Conservation (phyloP, 1,139 yeast genomes). For the Saccharomyces uvarum region DNA sequence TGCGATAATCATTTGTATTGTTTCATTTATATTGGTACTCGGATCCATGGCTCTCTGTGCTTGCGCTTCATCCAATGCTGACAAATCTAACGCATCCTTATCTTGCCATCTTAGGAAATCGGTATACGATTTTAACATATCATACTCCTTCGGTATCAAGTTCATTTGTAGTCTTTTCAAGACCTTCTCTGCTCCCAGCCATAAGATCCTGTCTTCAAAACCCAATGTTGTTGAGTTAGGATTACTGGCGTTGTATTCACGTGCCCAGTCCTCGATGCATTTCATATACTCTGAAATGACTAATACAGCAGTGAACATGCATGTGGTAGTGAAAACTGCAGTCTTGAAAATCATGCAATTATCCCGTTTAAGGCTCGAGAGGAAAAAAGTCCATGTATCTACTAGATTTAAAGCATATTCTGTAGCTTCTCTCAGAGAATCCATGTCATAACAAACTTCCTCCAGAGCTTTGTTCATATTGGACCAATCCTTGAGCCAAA, state of each 20-base stretch:
- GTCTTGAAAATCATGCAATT: slow-evolving; percentile 60
- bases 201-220: slow-evolving; percentile 33
- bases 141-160: slow-evolving; percentile 40
- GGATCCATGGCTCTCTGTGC: slow-evolving; percentile 40
- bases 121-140: slow-evolving; percentile 41
- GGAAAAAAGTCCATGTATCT: slow-evolving; percentile 62
- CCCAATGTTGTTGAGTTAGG: slow-evolving; percentile 23
- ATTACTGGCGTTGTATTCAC: slow-evolving; percentile 22
- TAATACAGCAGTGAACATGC: slow-evolving; percentile 54
- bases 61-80: slow-evolving; percentile 38
- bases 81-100: slow-evolving; percentile 47
- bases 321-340: slow-evolving; percentile 66
- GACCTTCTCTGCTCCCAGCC: slow-evolving; percentile 34
- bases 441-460: slow-evolving; percentile 36
- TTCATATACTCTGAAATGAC: slow-evolving; percentile 56
- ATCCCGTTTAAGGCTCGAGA: slow-evolving; percentile 53
- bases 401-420: slow-evolving; percentile 51
- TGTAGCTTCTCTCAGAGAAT: slow-evolving; percentile 49
- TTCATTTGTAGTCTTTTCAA: slow-evolving; percentile 53
- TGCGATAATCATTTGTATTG: slow-evolving; percentile 39
- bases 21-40: slow-evolving; percentile 35
- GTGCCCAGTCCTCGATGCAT: slow-evolving; percentile 47
- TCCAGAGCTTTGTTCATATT: slow-evolving; percentile 51
- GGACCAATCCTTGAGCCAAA: slow-evolving; percentile 61
- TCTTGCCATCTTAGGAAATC: slow-evolving; percentile 50